Conservation (phyloP, 2,329 filamentous ascomycete species). For the Xylariaceae sp. region DNA sequence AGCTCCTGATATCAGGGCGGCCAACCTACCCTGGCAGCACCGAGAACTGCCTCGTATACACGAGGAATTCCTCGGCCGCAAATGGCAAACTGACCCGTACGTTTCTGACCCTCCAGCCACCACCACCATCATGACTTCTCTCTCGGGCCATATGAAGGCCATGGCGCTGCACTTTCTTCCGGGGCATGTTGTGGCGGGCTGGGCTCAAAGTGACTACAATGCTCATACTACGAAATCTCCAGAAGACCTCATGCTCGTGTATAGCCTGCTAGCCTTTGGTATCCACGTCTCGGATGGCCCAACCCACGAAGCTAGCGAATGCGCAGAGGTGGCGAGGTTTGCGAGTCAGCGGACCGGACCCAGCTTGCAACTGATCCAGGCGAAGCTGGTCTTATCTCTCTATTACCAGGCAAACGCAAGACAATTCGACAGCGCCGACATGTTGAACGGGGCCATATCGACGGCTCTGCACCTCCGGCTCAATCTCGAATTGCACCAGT, state of each 20-base stretch:
- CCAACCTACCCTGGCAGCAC: constrained; percentile 27
- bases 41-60: constrained; percentile 40
- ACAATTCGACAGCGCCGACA: constrained; percentile 55
- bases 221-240: constrained; percentile 28
- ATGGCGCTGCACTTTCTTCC: constrained; percentile 11
- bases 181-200: constrained; percentile 4
- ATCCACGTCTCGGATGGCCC: constrained; percentile 31
- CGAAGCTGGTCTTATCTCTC: constrained; percentile 56
- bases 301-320: constrained; percentile 30
- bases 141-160: constrained; percentile 35
- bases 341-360: constrained; percentile 43
- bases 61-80: constrained; percentile 39
- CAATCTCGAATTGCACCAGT: constrained; percentile 51
- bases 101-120: constrained; percentile 26
- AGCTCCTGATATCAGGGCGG: constrained; percentile 29
- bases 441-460: constrained; percentile 54
- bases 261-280: constrained; percentile 32
- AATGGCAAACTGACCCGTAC: constrained; percentile 45
- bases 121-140: constrained; percentile 30
- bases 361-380: constrained; percentile 59
- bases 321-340: constrained; percentile 46
- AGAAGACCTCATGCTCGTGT: constrained; percentile 39
- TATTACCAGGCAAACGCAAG: constrained; percentile 58
- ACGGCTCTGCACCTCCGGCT: constrained; percentile 52
- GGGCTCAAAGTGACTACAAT: constrained; percentile 5